These are phyloP conservation scores for Penicillium sp. DNA, from an alignment of 2,329 filamentous ascomycete genomes.

Conservation along the genomic window DNA sequence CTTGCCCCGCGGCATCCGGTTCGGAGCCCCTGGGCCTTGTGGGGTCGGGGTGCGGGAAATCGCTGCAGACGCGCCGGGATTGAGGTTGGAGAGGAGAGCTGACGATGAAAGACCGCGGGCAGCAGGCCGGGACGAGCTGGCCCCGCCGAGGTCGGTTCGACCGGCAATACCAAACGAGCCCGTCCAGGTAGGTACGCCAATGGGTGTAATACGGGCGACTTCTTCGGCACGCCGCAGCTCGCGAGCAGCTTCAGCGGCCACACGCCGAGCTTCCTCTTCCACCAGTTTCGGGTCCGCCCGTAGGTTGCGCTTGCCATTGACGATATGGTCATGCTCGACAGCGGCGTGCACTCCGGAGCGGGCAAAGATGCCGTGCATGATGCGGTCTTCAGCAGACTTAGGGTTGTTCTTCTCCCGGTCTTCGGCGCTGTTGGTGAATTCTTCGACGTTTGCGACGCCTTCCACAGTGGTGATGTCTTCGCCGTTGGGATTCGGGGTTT, in stretches of 20 bases:
- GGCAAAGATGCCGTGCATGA: constrained; percentile 88
- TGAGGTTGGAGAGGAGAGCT: constrained; percentile 44
- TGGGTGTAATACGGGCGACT: constrained; percentile 70
- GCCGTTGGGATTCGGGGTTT: constrained; percentile 21
- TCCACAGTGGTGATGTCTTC: constrained; percentile 57
- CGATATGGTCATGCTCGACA: constrained; percentile 88
- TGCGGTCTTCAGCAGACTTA: constrained; percentile 64
- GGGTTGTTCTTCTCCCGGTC: constrained; percentile 19
- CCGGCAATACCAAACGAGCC: constrained; percentile 79
- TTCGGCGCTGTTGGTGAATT: constrained; percentile 58
- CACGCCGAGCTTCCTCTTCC: constrained; percentile 75
- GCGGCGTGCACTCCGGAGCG: constrained; percentile 85
- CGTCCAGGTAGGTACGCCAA: constrained; percentile 92
- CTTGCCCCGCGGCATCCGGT: constrained; percentile 49
- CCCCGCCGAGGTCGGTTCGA: constrained; percentile 47
- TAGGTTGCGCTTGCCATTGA: constrained; percentile 72
- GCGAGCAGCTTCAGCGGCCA: constrained; percentile 75
- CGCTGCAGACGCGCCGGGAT: constrained; percentile 17
- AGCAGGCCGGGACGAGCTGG: constrained; percentile 39
- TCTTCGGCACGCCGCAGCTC: constrained; percentile 74
- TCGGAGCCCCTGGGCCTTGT: constrained; percentile 43
- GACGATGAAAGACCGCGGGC: constrained; percentile 43
- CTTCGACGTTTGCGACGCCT: constrained; percentile 66
- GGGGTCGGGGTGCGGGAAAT: constrained; percentile 26
- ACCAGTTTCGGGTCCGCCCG: constrained; percentile 77